Base-by-base conservation (phyloP, 805 yeast species). In the Cyberlindnera lachancei region DNA sequence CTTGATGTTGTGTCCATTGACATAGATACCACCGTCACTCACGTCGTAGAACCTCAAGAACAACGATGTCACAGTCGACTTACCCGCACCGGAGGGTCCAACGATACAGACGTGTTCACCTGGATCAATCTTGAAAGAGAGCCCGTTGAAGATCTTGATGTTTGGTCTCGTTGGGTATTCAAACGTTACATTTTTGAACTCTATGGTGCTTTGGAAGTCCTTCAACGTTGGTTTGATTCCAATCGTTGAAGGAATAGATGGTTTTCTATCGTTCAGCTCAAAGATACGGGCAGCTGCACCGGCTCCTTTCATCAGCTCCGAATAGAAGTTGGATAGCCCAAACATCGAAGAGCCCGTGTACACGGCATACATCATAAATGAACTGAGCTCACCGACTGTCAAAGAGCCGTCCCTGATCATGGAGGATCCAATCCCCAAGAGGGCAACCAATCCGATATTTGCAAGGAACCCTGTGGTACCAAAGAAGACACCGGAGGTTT, bases 21-120 rank as follows among this genome's bases (percentile, higher is more conserved):
- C 66, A 4, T 60, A 45, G 21, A 90, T 74, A 7, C 56, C 46
- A 16, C 97, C 97, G 0, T 54, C 38, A 10, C 53, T 52, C 2
- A 94, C 88, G 47, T 87, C 95, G 56, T 90, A 90, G 52, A 83
- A 84, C 37, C 97, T 66, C 45, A 88, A 58, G 27, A 90, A 59
- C 32, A 90, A 60, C 32, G 88, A 84, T 6, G 88, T 70, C 3
- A 90, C 73, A 0, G 96, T 88, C 13, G 95, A 84, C 55, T 90
- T 90, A 17, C 97, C 97, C 39, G 95, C 83, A 2, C 97, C 97
- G 21, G 94, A 80, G n/a, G 95, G 96, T 2, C 97, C 97, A 13
- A 88, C 96, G 37, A 90, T 75, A 53, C 96, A 88, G 12, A 88
- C 77, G 47, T 90, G 90, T 45, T 85, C 88, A 11, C 96, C 96